Percentiles rank a stretch among this genome's conserved stretches.
These are phyloP conservation scores for Tuber borchii DNA, from an alignment of 495 filamentous ascomycete genomes.

Conservation along the genomic window DNA sequence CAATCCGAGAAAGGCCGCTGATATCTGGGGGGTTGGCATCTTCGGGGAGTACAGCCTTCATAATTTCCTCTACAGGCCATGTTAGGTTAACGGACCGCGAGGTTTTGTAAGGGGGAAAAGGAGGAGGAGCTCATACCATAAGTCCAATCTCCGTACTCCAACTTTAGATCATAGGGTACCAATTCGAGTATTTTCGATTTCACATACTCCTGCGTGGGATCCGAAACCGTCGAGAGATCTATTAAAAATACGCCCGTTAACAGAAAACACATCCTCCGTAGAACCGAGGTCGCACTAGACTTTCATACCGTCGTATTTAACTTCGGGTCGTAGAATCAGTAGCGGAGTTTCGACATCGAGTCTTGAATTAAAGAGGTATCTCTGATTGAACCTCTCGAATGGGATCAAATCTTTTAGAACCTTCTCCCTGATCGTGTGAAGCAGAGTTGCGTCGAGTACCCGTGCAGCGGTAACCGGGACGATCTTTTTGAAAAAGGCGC, in stretches of 20 bases:
- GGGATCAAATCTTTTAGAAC: conserved; percentile 52
- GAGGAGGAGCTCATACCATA: conserved; percentile 56
- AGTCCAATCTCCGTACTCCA: conserved; percentile 80
- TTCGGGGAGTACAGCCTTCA: conserved; percentile 65
- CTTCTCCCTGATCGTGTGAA: conserved; percentile 42
- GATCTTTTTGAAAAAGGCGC: conserved; percentile 68
- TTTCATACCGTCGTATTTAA: conserved; percentile 60
- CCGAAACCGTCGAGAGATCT: conserved; percentile 70
- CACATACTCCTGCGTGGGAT: conserved; percentile 58
- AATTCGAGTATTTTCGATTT: conserved; percentile 58
- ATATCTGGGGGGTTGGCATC: conserved; percentile 57
- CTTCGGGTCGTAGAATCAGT: conserved; percentile 62
- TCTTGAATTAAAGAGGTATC: conserved; percentile 45
- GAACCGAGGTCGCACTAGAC: not conserved
- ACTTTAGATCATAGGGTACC: conserved; percentile 61
- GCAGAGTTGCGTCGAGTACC: conserved; percentile 62
- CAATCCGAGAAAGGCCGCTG: conserved; percentile 60
- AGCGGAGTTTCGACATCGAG: conserved; percentile 42
- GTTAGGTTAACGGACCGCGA: not conserved
- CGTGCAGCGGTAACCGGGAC: conserved; percentile 68
- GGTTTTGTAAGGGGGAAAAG: not conserved
- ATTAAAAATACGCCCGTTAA: not conserved
- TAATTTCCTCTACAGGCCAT: conserved; percentile 62
- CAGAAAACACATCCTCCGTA: not conserved
- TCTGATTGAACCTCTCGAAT: conserved; percentile 20